A percentile compares a stretch with the other conserved stretches of the same genome.
Evolutionary conservation across 2,329 filamentous ascomycete genomes (phyloP).

Genomic region (Hypoxylon sp.): DNA sequence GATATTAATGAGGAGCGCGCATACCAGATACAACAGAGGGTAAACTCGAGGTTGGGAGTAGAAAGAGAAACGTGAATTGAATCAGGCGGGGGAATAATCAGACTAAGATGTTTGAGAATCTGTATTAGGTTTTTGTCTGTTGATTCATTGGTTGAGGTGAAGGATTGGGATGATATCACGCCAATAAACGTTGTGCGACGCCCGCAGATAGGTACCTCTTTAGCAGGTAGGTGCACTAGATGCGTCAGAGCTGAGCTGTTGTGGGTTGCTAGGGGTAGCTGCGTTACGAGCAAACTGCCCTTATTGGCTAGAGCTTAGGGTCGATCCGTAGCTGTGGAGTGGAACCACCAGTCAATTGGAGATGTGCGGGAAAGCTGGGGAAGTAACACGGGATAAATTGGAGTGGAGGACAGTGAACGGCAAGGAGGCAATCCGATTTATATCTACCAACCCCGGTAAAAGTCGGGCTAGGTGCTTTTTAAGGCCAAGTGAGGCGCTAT

Average conservation of each 20-base stretch:
- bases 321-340: conserved; percentile 13
- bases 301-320: background rate
- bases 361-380: conserved; percentile 21
- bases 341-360: conserved; percentile 7
- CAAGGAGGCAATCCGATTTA: conserved; percentile 1
- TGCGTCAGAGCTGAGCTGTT: conserved; percentile 20
- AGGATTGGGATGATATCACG: conserved; percentile 31
- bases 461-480: background rate
- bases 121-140: conserved; percentile 15
- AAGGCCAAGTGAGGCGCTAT: background rate
- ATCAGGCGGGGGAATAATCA: conserved; percentile 5
- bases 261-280: conserved; percentile 16
- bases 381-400: conserved; percentile 12
- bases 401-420: background rate
- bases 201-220: background rate
- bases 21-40: conserved; percentile 3
- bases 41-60: conserved; percentile 6
- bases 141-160: conserved; percentile 1
- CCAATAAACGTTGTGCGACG: conserved; percentile 12
- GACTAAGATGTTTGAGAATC: conserved; percentile 8
- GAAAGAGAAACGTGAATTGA: conserved; percentile 1
- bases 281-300: background rate
- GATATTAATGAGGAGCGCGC: background rate
- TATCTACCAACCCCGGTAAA: background rate
- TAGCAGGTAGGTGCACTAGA: background rate